Evolutionary conservation across 345 rosid genomes (phyloP).

Genomic region (Citrus reticulata): DNA sequence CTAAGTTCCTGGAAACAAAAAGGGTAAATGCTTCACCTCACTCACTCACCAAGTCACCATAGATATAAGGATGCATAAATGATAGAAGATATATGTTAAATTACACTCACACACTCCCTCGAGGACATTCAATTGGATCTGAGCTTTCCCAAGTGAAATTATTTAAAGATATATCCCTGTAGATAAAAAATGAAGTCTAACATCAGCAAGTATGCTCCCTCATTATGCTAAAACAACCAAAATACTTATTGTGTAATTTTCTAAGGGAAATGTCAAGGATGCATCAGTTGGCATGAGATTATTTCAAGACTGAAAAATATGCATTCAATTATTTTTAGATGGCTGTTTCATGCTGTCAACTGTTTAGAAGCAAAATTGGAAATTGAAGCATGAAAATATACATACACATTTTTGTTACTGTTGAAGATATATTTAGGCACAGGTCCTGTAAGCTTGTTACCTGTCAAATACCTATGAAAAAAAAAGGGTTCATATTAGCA

Average conservation of each 20-base stretch:
- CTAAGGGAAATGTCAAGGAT: neutral
- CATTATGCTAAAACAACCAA: neutral
- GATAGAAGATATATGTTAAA: neutral
- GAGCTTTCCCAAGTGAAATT: constrained; percentile 67
- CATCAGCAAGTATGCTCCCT: neutral
- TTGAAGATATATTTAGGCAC: constrained; percentile 52
- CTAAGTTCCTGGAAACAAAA: constrained; percentile 55
- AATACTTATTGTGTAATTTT: neutral
- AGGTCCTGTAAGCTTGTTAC: constrained; percentile 63
- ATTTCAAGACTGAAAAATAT: neutral
- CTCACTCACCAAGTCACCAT: neutral
- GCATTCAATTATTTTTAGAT: neutral
- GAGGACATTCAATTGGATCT: constrained; percentile 46
- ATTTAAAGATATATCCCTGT: constrained; percentile 76
- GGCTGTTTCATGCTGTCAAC: neutral
- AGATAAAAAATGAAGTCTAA: constrained; percentile 18
- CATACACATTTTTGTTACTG: constrained; percentile 71
- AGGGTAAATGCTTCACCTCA: neutral
- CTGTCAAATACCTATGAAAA: constrained; percentile 59
- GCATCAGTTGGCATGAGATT: neutral
- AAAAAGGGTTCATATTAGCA: neutral
- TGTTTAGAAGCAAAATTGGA: neutral
- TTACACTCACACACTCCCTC: constrained; percentile 63
- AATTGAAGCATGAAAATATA: constrained; percentile 11
- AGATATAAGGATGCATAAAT: neutral